Conservation (phyloP, 164 flowering plant genomes). For the Platanus orientalis region DNA sequence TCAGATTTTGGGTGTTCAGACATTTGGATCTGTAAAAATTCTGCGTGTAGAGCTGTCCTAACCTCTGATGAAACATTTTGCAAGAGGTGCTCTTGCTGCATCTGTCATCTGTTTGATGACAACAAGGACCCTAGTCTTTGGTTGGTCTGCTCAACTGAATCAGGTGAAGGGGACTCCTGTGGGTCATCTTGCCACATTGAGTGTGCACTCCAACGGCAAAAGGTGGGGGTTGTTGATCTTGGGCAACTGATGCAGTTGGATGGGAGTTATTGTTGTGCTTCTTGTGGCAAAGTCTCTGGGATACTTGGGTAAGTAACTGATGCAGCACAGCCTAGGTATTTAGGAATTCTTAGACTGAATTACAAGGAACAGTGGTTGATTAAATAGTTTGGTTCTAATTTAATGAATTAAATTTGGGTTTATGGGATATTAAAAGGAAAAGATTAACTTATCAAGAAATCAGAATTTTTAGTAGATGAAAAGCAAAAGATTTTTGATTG, state of each 20-base stretch:
- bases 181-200: constrained; percentile 95
- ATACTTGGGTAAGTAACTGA: constrained; percentile 77
- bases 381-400: no score
- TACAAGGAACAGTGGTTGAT: no score
- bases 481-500: no score
- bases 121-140: constrained; percentile 99
- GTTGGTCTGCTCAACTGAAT: constrained; percentile 84
- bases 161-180: constrained; percentile 62
- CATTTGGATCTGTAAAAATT: constrained; percentile 87
- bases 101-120: constrained; percentile 95
- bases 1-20: constrained; percentile 40
- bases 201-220: constrained; percentile 80
- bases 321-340: no score
- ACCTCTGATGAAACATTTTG: constrained; percentile 84
- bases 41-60: constrained; percentile 80
- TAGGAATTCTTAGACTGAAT: no score
- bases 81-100: constrained; percentile 97
- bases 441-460: no score
- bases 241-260: constrained; percentile 94
- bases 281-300: constrained; percentile 96
- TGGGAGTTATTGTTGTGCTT: constrained; percentile 96
- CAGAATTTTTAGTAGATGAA: no score
- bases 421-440: no score
- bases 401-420: no score
- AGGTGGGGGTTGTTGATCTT: constrained; percentile 88